phyloP scores from a whole-genome alignment of 768 basidiomycete species.

The Tricholoma saponaceum region DNA sequence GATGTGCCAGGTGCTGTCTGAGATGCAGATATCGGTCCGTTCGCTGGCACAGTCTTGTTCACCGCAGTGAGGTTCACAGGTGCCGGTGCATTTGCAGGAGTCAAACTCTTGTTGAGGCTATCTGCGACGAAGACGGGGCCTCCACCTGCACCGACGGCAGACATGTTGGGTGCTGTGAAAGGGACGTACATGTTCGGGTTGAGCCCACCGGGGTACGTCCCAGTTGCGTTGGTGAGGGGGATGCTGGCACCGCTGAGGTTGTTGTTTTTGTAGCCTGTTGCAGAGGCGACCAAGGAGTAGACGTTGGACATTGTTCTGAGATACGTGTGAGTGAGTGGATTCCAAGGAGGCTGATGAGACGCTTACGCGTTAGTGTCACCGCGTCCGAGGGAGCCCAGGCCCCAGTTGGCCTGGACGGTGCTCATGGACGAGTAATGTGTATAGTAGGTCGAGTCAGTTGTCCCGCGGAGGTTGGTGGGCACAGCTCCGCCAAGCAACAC shows the following conservation, averaged over 20 bases:
- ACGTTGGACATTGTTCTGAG: neutral
- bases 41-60: neutral
- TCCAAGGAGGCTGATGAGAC: neutral
- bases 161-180: neutral
- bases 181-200: neutral
- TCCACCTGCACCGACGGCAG: neutral
- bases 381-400: slow-evolving; percentile 57
- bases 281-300: neutral
- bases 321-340: neutral
- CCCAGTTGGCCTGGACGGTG: slow-evolving; percentile 60
- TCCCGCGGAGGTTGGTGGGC: slow-evolving; percentile 36
- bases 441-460: slow-evolving; percentile 51
- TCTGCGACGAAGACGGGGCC: neutral
- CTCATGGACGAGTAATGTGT: slow-evolving; percentile 57
- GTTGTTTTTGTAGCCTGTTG: neutral
- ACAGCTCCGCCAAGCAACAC: slow-evolving; percentile 41
- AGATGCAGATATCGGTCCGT: neutral
- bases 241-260: neutral
- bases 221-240: neutral
- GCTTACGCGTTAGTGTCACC: neutral
- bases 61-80: neutral
- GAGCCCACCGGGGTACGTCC: neutral
- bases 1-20: neutral
- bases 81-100: neutral
- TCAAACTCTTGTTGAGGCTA: neutral